Evolutionary conservation across 306 rosid species (phyloP), one percentile per base, ranked within the genome.

Genomic region (Trifolium dubium): DNA sequence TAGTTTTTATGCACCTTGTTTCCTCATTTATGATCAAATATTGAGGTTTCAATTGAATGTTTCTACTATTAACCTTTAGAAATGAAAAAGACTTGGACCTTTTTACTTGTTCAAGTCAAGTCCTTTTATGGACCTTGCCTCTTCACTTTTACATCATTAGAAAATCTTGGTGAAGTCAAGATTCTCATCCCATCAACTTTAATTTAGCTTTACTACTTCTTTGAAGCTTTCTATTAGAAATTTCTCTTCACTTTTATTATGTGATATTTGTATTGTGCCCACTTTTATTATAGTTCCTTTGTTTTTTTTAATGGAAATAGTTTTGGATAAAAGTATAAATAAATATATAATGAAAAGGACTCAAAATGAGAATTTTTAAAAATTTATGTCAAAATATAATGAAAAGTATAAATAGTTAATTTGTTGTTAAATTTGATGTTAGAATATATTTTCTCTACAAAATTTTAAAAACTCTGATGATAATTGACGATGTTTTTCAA

Each of bases 171-270:
- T 54, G 58, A 75, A 70, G 84, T 80, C 77, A 69, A 76, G 81
- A 81, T 81, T 66, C 81, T 71, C 34, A 81, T 81, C 81, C 77
- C 54, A 55, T 76, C 78, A 81, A 54, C 84, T 75, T 75, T 80
- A 62, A 61, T 71, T 74, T 80, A 23, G 23, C 23, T 23, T 23
- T 23, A 23, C 23, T 80, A 53, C 17, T 69, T 62, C 67, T 74
- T 80, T 74, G 43, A 60, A 74, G 29, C 75, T 66, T 73, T 64
- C 50, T 29, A 73, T 37, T 56, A 12, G 13, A 51, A 70, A 46
- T 11, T 4, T 46, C 6, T 46, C 17, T 44, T 11, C 31, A 54
- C 19, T 49, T 49, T 49, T 49, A 5, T 46, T 13, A n/a, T n/a
- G n/a, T n/a, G n/a, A n/a, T n/a, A n/a, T n/a, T n/a, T n/a, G n/a